Base-by-base conservation (phyloP, 2,329 filamentous ascomycete genomes). In the Magnaporthiopsis incrustans region DNA sequence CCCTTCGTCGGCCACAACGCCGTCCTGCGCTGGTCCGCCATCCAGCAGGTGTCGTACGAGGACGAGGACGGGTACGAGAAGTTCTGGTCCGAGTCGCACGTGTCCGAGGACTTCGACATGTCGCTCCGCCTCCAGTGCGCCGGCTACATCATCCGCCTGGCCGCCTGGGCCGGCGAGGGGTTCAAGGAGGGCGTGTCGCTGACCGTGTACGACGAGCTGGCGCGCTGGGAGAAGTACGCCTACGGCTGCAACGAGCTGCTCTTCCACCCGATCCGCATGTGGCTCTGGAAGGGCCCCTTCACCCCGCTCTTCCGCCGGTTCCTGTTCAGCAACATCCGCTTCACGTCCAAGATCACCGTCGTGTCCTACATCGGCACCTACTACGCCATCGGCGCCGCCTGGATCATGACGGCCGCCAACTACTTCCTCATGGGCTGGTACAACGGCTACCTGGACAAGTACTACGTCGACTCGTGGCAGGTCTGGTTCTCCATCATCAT, bases 191-290 rank as follows among this genome's bases (percentile, higher is more conserved):
- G 91, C 68, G 90, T 94, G 63, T 93, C 90, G 1, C 79, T 94
- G 64, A 94, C 90, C 0, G 89, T 94, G 12, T 92, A 94, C 72
- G 90, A 94, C 75, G 91, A 94, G 75, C 81, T 94, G 66, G 88
- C 89, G 2, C 88, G 90, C 65, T 94, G 91, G 90, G 90, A 94
- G 72, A 94, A 94, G 76, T 92, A 92, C 73, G 91, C 90, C 3
- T 93, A 92, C 70, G 90, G 90, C 53, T 93, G 91, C 76, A 91
- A 90, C 73, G 90, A 93, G 77, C 80, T 94, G 65, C 81, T 94
- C 65, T 94, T 95, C 79, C 84, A 94, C 72, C 91, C 90, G 3
- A 79, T 94, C 66, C 83, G 84, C 66, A 86, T 85, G 69, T 94
- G 91, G 91, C 74, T 86, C 59, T 86, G 82, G 72, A 84, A 82